These are phyloP conservation scores for Porpolomopsis calyptriformis DNA, from an alignment of 768 basidiomycete genomes.

Conservation along the genomic window DNA sequence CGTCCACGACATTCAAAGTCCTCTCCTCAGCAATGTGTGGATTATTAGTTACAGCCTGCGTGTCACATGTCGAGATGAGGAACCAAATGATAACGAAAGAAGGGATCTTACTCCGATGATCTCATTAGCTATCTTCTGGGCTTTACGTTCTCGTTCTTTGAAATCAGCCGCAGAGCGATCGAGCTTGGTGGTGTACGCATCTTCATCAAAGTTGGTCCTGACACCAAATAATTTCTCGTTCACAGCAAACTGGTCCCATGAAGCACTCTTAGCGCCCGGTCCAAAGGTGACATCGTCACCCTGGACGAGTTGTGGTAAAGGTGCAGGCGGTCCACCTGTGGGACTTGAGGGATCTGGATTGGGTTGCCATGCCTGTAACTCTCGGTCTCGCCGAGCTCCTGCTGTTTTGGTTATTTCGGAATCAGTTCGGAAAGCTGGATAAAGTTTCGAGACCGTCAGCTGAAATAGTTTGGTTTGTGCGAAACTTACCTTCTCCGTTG, in stretches of 20 bases:
- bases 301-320: slow-evolving; percentile 13
- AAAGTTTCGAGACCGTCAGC: neutral
- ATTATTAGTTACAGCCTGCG: slow-evolving; percentile 55
- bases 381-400: slow-evolving; percentile 50
- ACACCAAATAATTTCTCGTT: slow-evolving; percentile 93
- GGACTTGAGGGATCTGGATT: slow-evolving; percentile 24
- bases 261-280: slow-evolving; percentile 30
- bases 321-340: slow-evolving; percentile 11
- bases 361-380: slow-evolving; percentile 71
- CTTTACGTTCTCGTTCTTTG: slow-evolving; percentile 80
- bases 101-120: slow-evolving; percentile 63
- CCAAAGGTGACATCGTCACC: slow-evolving; percentile 69
- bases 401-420: slow-evolving; percentile 62
- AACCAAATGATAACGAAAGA: slow-evolving; percentile 5
- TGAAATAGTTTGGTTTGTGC: slow-evolving; percentile 3
- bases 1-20: slow-evolving; percentile 45
- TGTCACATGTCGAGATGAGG: slow-evolving; percentile 7
- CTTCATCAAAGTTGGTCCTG: slow-evolving; percentile 86
- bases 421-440: slow-evolving; percentile 71
- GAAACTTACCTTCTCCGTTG: slow-evolving; percentile 59
- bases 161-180: slow-evolving; percentile 78
- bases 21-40: slow-evolving; percentile 89
- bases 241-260: slow-evolving; percentile 89
- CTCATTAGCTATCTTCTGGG: slow-evolving; percentile 82
- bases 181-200: slow-evolving; percentile 87